Base-by-base conservation (phyloP, 2,329 filamentous ascomycete species). In the Paecilomyces variotii region DNA sequence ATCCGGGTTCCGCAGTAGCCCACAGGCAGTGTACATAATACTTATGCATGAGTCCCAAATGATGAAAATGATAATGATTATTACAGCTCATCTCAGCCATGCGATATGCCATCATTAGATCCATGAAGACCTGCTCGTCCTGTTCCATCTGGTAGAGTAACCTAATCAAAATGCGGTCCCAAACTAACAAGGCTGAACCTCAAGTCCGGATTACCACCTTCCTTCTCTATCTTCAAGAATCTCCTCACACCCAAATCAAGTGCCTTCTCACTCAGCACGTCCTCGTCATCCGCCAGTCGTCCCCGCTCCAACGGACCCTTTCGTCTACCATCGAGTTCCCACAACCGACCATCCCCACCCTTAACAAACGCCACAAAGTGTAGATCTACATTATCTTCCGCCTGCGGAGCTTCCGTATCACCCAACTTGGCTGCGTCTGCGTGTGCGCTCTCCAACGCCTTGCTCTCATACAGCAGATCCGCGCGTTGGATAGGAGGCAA, bases 341-440 rank as follows among this genome's bases (percentile, higher is more conserved):
- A 95, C 50, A 95, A 79, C 5, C 82, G 82, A 57, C 87, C 87
- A 71, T 89, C 85, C 56, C 76, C 76, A 1, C 82, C 83, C 78
- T 92, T 94, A 56, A 94, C 89, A 74, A 97, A 99, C 70, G 90
- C 94, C 53, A 97, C 93, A 72, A 96, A 97, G 78, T 99, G 94
- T 66, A 97, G 80, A 70, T 97, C 93, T n/a, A 96, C 82, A 65
- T 88, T 84, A 67, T 90, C 89, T n/a, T 86, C 82, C 7, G 91
- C 90, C 57, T 83, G 77, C 0, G 94, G 93, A 1, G 92, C 90
- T 11, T 80, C 72, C 0, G 91, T 96, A 70, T 93, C 90, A 19
- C 93, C 93, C 60, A 82, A 78, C 6, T 81, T 81, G 4, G 93
- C 94, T 12, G 91, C 91, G 60, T 84, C 83, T 53, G 85, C 84